Conservation (phyloP, 768 basidiomycete genomes). For the Antrodiella citrinella region DNA sequence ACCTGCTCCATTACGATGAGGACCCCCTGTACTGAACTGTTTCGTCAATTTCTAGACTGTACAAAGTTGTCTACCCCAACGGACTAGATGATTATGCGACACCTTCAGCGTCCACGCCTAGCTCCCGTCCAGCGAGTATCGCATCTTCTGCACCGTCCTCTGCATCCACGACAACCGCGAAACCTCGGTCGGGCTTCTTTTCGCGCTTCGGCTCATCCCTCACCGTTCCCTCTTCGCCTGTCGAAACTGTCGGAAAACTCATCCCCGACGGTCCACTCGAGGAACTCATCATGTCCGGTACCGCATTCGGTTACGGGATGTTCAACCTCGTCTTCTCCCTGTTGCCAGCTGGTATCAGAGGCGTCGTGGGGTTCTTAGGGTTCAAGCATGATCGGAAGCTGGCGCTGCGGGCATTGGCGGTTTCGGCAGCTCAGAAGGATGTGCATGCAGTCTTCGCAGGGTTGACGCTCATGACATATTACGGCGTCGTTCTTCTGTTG, state of each 20-base stretch:
- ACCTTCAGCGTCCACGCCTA: constrained; percentile 16
- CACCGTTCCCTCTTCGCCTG: constrained; percentile 12
- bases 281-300: constrained; percentile 65
- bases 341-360: constrained; percentile 54
- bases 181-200: constrained; percentile 20
- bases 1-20: background rate
- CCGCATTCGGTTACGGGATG: constrained; percentile 56
- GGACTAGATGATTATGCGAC: constrained; percentile 21
- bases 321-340: constrained; percentile 79
- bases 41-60: constrained; percentile 14
- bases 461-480: constrained; percentile 75
- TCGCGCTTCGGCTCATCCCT: constrained; percentile 18
- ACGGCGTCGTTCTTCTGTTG: constrained; percentile 61
- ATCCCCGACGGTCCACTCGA: constrained; percentile 50
- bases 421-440: constrained; percentile 59
- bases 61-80: constrained; percentile 22
- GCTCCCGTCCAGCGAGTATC: constrained; percentile 19
- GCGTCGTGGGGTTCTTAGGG: constrained; percentile 68
- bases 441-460: constrained; percentile 74
- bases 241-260: constrained; percentile 18
- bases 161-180: constrained; percentile 5
- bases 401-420: constrained; percentile 59
- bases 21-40: no score
- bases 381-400: constrained; percentile 65
- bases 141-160: constrained; percentile 14